Percentiles rank a stretch among this genome's conserved stretches.
phyloP scores from a whole-genome alignment of 2,329 filamentous ascomycete species.

The Fusarium torreyae region DNA sequence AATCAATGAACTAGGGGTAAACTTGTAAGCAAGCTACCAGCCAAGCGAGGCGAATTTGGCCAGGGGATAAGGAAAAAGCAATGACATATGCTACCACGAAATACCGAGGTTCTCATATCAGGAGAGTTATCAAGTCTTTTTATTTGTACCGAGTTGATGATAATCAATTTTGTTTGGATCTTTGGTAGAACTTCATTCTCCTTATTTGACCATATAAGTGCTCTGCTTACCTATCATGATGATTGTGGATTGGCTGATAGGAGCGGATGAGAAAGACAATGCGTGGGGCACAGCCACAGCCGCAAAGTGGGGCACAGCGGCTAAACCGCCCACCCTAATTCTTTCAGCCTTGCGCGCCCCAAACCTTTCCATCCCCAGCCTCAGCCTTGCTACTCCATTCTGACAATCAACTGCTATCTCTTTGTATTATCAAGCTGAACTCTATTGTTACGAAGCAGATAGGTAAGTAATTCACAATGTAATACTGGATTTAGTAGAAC shows the following conservation, averaged over 20 bases:
- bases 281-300: constrained; percentile 23
- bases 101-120: not conserved
- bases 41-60: constrained; percentile 21
- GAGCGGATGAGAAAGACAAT: not conserved
- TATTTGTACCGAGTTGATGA: not conserved
- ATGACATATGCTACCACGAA: not conserved
- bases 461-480: not conserved
- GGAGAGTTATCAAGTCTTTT: not conserved
- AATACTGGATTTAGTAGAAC: not conserved
- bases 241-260: constrained; percentile 17
- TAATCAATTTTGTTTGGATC: not conserved
- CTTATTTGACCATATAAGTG: constrained; percentile 10
- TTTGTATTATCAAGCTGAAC: constrained; percentile 10
- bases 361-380: constrained; percentile 43
- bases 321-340: constrained; percentile 1
- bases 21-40: constrained; percentile 23
- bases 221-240: constrained; percentile 2
- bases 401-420: constrained; percentile 23
- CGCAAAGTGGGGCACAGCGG: not conserved
- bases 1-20: constrained; percentile 42
- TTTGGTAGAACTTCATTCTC: too few species aligned
- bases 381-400: constrained; percentile 47
- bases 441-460: constrained; percentile 7
- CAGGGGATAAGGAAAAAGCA: constrained; percentile 13
- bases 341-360: constrained; percentile 44